Conservation (phyloP, 2,329 filamentous ascomycete species). For the Cercospora sesami region DNA sequence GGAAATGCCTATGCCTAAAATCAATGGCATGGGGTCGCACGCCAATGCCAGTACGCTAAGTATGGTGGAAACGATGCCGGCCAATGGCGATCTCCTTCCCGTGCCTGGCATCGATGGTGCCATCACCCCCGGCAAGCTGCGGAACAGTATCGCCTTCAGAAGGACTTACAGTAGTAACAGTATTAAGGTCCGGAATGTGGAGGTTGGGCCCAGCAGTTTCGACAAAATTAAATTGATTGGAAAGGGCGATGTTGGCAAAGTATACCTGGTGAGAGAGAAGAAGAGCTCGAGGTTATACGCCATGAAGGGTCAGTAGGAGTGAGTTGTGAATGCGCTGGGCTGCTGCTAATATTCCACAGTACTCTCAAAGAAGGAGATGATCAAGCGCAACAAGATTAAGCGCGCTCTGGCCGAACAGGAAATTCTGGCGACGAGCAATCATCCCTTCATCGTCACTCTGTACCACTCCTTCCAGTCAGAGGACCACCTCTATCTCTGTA, state of each 20-base stretch:
- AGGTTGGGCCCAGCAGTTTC: conserved; percentile 92
- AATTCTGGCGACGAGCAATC: conserved; percentile 96
- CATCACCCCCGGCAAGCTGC: conserved; percentile 65
- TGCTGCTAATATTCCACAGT: conserved; percentile 56
- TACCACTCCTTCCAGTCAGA: conserved; percentile 99
- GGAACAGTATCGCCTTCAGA: conserved; percentile 72
- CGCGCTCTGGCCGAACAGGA: conserved; percentile 95
- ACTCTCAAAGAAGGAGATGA: conserved; percentile 99
- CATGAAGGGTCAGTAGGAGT: conserved; percentile 80
- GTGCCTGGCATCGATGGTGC: conserved; percentile 57
- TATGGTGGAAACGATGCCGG: conserved; percentile 52
- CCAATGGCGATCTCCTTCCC: conserved; percentile 39
- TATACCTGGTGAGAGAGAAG: conserved; percentile 96
- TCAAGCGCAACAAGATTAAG: conserved; percentile 99
- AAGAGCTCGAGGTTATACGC: conserved; percentile 93
- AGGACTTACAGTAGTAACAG: conserved; percentile 98
- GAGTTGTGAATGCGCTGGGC: not conserved
- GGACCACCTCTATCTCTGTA: conserved; percentile 97
- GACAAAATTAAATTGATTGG: conserved; percentile 99
- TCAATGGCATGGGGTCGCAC: conserved; percentile 50
- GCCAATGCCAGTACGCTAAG: conserved; percentile 49
- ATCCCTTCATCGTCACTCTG: conserved; percentile 96
- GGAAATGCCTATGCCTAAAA: conserved; percentile 56
- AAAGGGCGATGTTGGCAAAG: conserved; percentile 97
- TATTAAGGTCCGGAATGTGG: conserved; percentile 96